Percentiles rank a stretch among this genome's conserved stretches.
phyloP scores from a whole-genome alignment of 225 moss, liverwort and hornwort species.

The Climacium dendroides region DNA sequence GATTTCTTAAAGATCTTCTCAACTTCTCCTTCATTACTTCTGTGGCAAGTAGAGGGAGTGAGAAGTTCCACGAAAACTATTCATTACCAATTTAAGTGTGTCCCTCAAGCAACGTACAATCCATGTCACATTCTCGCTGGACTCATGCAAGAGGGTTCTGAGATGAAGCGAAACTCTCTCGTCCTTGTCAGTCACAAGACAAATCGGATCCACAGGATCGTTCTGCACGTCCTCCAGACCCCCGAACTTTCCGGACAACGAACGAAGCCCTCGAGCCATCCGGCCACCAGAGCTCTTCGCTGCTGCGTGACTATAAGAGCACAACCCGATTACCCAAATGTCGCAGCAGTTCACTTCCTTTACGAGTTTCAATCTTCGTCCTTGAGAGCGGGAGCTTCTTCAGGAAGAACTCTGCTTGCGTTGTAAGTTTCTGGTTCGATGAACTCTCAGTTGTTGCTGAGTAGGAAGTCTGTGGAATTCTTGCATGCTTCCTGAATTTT shows the following conservation, averaged over 20 bases:
- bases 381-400: background rate
- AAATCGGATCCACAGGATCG: background rate
- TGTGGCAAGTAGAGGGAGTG: too few species aligned
- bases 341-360: background rate
- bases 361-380: background rate
- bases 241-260: background rate
- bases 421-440: background rate
- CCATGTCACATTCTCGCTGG: background rate
- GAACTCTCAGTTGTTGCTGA: background rate
- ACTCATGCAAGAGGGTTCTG: background rate
- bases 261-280: background rate
- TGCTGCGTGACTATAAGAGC: background rate
- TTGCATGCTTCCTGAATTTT: background rate
- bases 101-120: background rate
- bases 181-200: background rate
- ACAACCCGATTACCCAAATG: too few species aligned
- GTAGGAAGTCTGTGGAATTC: background rate
- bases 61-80: background rate
- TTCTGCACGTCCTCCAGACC: background rate
- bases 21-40: too few species aligned
- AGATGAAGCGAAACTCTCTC: background rate
- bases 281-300: background rate
- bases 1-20: too few species aligned
- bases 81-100: background rate
- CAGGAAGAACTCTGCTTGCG: too few species aligned